Conservation (phyloP, 768 basidiomycete species). For the Pleurotus ostreatus region DNA sequence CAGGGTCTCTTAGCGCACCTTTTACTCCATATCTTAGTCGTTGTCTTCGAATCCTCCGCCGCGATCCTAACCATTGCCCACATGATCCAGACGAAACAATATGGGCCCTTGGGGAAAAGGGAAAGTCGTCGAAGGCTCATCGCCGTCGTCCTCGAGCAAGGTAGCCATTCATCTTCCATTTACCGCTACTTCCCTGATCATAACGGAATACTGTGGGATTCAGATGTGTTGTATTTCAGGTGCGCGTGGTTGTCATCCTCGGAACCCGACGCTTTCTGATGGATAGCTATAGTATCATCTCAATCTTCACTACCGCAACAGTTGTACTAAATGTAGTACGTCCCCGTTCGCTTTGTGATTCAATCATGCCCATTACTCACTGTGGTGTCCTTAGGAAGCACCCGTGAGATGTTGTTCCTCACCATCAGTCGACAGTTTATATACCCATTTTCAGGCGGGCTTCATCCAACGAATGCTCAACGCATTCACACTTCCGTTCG, state of each 20-base stretch:
- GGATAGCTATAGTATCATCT: slow-evolving; percentile 14
- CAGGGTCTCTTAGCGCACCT: slow-evolving; percentile 14
- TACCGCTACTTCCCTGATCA: no score
- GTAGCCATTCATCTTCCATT: slow-evolving; percentile 4
- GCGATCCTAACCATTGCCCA: slow-evolving; percentile 20
- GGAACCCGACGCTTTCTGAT: background rate
- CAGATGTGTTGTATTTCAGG: slow-evolving; percentile 26
- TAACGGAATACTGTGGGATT: background rate
- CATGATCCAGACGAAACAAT: slow-evolving; percentile 19
- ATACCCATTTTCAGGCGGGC: slow-evolving; percentile 14
- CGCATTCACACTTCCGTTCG: slow-evolving; percentile 3
- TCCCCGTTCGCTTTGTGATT: slow-evolving; percentile 10
- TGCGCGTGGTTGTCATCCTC: background rate
- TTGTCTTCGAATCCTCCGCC: slow-evolving; percentile 21
- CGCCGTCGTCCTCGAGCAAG: slow-evolving; percentile 24
- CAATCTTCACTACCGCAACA: slow-evolving; percentile 19
- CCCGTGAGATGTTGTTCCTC: background rate
- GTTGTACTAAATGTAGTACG: slow-evolving; percentile 18
- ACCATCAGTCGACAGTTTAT: background rate
- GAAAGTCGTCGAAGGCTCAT: slow-evolving; percentile 15
- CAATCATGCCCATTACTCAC: background rate
- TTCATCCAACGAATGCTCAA: slow-evolving; percentile 18
- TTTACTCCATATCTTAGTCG: slow-evolving; percentile 23
- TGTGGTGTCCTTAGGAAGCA: background rate
- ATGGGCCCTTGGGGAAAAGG: slow-evolving; percentile 15